phyloP scores from a whole-genome alignment of 306 rosid genomes.

The Cajanus cajan region DNA sequence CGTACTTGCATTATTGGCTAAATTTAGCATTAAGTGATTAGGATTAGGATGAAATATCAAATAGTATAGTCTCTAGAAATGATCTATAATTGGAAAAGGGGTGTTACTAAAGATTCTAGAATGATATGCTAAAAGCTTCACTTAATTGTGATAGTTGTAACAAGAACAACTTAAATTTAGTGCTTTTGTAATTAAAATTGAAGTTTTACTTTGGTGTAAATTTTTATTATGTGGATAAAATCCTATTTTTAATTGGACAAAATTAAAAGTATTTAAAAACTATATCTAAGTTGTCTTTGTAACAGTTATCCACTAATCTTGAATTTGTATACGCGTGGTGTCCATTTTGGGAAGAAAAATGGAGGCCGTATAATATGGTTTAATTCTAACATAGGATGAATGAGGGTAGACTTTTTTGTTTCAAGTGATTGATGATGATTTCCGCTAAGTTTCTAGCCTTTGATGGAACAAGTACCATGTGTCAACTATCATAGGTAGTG shows the following conservation, averaged over 20 bases:
- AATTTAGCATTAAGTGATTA: neutral
- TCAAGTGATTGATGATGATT: conserved; percentile 34
- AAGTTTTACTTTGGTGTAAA: neutral
- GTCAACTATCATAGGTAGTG: conserved; percentile 19
- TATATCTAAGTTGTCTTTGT: neutral
- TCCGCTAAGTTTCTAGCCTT: conserved; percentile 30
- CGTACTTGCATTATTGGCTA: neutral
- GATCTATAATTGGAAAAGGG: neutral
- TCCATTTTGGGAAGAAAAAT: conserved; percentile 9
- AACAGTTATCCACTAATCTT: conserved; percentile 15
- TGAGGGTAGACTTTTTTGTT: conserved; percentile 20
- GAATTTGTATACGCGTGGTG: neutral
- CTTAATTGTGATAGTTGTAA: neutral
- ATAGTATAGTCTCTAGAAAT: neutral
- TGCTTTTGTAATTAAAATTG: neutral
- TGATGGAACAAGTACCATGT: conserved; percentile 13
- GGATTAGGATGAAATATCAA: conserved; percentile 2
- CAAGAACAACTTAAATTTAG: neutral
- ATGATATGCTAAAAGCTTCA: neutral
- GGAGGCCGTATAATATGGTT: conserved; percentile 4
- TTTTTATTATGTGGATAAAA: neutral
- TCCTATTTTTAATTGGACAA: neutral
- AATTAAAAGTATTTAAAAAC: neutral
- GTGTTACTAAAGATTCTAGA: neutral
- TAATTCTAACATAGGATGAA: conserved; percentile 22